Base-by-base conservation (phyloP, 768 basidiomycete species). In the Podaxis sp. region DNA sequence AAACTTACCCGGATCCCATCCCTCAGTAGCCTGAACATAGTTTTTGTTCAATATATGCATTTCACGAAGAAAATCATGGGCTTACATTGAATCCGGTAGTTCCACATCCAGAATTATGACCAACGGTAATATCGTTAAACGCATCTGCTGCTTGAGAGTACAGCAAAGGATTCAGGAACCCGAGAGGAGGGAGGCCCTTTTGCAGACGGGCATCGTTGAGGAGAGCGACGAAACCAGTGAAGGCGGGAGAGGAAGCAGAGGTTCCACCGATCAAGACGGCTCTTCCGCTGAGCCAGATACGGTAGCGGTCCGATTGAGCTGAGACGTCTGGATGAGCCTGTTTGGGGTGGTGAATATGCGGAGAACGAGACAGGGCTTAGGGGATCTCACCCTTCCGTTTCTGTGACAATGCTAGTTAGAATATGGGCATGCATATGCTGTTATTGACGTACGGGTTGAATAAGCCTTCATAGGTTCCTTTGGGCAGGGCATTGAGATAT, bases 321-420 rank as follows among this genome's bases (percentile, higher is more conserved):
- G 87, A 71, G 50, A 90, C 86, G 61, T 90, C 89, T 2, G 88
- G 89, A 62, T 77, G 71, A 28, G 75, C 87, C 87, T 81, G 50
- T 50, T 37, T 53, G 14, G 50, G 35, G 21, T 44, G 55, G 37
- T 32, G 27, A 46, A 25, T 44, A 37, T 51, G 23, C 9, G 36
- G 0, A 25, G 38, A 28, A 62, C 6, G 46, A 37, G 21, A 25
- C 27, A 1, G 50, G 37, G 3, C 9, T 46, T 18, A 13, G n/a
- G 14, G 21, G 27, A 16, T 61, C 78, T 66, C 69, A 86, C 85
- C 53, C 85, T 77, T 38, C 85, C 85, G 48, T 62, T 36, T 23
- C 84, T 84, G 46, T 55, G 57, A 52, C n/a, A 36, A 38, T 18
- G 48, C 36, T 21, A 47, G 18, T 36, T 13, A 61, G 14, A 55